Conservation (phyloP, 169 alveolate species). For the Prorocentrum cordatum region DNA sequence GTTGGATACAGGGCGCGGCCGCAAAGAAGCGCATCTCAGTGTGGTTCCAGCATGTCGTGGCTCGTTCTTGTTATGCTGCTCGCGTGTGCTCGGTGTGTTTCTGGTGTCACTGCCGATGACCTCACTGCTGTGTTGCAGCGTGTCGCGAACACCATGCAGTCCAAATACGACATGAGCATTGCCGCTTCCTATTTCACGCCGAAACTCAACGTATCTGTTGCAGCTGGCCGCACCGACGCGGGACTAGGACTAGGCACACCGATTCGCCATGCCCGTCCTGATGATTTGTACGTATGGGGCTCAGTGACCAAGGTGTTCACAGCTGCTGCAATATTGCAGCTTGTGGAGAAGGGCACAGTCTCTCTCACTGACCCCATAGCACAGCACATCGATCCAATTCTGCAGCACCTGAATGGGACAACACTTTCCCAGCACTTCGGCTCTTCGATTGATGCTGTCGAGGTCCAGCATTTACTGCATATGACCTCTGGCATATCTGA, state of each 20-base stretch:
- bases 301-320: slow-evolving; percentile 60
- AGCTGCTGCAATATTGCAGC: slow-evolving; percentile 40
- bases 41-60: no score
- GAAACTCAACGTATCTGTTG: slow-evolving; percentile 4
- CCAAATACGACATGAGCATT: slow-evolving; percentile 55
- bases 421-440: slow-evolving; percentile 9
- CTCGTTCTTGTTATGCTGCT: no score
- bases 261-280: slow-evolving; percentile 8
- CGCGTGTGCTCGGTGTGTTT: no score
- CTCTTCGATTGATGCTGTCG: not conserved
- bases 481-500: slow-evolving; percentile 64
- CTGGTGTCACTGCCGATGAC: no score
- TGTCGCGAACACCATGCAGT: no score
- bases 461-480: slow-evolving; percentile 43
- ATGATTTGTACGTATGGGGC: slow-evolving; percentile 59
- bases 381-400: slow-evolving; percentile 30
- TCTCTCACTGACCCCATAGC: slow-evolving; percentile 25
- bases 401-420: slow-evolving; percentile 12
- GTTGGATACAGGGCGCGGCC: no score
- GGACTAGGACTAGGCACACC: slow-evolving; percentile 36
- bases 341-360: slow-evolving; percentile 42
- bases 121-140: no score
- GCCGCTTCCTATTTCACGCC: slow-evolving; percentile 40
- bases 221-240: slow-evolving; percentile 52
- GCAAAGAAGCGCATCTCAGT: no score